A percentile compares a stretch with the other conserved stretches of the same genome.
phyloP scores from a whole-genome alignment of 2,329 filamentous ascomycete genomes.

The Fusarium fujikuroi region DNA sequence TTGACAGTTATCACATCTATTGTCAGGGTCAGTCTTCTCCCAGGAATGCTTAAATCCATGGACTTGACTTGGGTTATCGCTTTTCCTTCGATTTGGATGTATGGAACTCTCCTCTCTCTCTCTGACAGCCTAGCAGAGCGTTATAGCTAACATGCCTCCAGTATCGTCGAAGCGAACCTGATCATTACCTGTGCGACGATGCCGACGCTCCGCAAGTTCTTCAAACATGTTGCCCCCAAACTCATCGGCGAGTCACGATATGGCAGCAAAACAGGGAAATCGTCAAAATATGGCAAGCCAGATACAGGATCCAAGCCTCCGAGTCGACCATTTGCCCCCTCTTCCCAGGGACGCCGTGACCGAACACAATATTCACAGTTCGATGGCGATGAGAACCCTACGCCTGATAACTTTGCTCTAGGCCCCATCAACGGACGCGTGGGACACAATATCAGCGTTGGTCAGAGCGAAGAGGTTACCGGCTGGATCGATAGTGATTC shows the following conservation, averaged over 20 bases:
- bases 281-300: constrained; percentile 33
- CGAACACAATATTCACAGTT: constrained; percentile 38
- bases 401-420: constrained; percentile 12
- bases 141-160: neutral
- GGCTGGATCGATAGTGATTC: constrained; percentile 39
- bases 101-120: neutral
- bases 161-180: constrained; percentile 52
- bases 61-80: constrained; percentile 48
- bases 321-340: constrained; percentile 1
- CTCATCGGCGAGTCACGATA: constrained; percentile 45
- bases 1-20: constrained; percentile 50
- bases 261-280: constrained; percentile 35
- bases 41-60: constrained; percentile 37
- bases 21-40: constrained; percentile 25
- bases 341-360: constrained; percentile 29
- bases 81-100: constrained; percentile 46
- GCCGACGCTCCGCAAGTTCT: constrained; percentile 54
- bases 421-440: constrained; percentile 18
- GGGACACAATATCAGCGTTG: constrained; percentile 27
- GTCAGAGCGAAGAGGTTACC: constrained; percentile 22
- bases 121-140: no score
- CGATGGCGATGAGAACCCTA: constrained; percentile 20
- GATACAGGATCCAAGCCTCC: constrained; percentile 22
- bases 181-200: constrained; percentile 55
- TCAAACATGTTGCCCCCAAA: constrained; percentile 50